These are phyloP conservation scores for Globisporangium abappressorium DNA, from an alignment of 352 stramenopile genomes.

Conservation along the genomic window DNA sequence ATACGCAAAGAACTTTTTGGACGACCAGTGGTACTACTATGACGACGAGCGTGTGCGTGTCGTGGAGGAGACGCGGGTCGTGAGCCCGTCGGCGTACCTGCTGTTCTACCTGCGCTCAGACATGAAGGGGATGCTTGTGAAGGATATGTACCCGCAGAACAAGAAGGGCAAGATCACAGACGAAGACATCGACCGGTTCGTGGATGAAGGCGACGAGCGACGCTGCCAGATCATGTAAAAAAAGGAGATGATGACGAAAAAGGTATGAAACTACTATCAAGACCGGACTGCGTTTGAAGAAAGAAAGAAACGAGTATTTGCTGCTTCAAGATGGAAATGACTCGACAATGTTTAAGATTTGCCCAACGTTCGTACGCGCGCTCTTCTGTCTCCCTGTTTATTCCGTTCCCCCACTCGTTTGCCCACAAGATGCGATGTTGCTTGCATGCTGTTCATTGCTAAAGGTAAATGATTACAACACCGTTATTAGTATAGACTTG, in stretches of 20 bases:
- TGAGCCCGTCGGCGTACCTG: constrained; percentile 87
- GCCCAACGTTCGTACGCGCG: too few species aligned
- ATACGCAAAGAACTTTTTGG: constrained; percentile 86
- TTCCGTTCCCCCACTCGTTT: background rate
- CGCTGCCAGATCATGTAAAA: constrained; percentile 83
- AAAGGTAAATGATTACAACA: background rate
- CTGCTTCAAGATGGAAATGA: constrained; percentile 3
- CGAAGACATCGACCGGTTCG: constrained; percentile 87
- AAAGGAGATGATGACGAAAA: background rate
- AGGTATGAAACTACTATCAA: background rate
- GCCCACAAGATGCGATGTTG: background rate
- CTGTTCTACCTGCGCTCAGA: constrained; percentile 92
- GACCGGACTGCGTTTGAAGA: background rate
- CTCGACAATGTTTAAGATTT: constrained; percentile 6
- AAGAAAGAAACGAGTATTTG: background rate
- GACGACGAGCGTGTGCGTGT: constrained; percentile 86
- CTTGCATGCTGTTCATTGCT: background rate
- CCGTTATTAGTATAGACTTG: background rate
- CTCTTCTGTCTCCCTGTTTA: background rate
- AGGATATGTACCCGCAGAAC: constrained; percentile 85
- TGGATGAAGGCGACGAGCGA: constrained; percentile 78
- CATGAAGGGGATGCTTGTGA: constrained; percentile 77
- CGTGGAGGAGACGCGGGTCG: constrained; percentile 83
- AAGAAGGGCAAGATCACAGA: constrained; percentile 85
- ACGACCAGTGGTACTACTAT: constrained; percentile 90